phyloP scores from a whole-genome alignment of 2,329 filamentous ascomycete species.

The Ilyonectria mors-panacis region DNA sequence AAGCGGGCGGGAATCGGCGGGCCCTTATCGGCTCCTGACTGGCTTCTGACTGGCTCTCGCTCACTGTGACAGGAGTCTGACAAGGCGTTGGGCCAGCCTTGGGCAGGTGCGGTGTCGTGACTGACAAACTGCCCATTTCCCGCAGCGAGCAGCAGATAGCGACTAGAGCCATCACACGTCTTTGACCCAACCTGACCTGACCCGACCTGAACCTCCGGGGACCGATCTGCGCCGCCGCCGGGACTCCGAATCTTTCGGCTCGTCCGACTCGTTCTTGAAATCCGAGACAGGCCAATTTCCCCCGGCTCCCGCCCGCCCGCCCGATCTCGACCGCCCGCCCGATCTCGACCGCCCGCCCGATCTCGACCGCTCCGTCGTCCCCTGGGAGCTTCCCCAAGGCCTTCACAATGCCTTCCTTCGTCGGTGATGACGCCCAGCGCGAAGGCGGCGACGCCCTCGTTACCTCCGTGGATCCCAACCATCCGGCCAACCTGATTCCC shows the following conservation, averaged over 20 bases:
- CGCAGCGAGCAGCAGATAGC: conserved; percentile 19
- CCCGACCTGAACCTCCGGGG: conserved; percentile 6
- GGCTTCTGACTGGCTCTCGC: conserved; percentile 25
- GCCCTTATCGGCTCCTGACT: conserved; percentile 14
- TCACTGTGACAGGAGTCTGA: conserved; percentile 19
- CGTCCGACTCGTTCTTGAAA: conserved; percentile 25
- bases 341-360: conserved; percentile 5
- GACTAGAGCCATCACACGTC: conserved; percentile 25
- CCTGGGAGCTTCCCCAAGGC: conserved; percentile 6
- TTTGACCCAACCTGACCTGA: conserved; percentile 21
- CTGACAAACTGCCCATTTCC: conserved; percentile 37
- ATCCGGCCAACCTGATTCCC: conserved; percentile 96
- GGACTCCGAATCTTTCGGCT: conserved; percentile 33
- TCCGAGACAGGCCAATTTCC: conserved; percentile 28
- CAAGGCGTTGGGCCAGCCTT: conserved; percentile 10
- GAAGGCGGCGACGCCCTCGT: conserved; percentile 60
- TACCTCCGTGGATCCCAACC: conserved; percentile 78
- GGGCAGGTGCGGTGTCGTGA: conserved; percentile 35
- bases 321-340: conserved; percentile 4
- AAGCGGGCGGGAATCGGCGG: conserved; percentile 1
- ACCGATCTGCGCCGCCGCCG: conserved; percentile 20
- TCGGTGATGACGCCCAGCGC: conserved; percentile 37
- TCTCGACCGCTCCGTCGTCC: conserved; percentile 13
- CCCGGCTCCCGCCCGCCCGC: conserved; percentile 26
- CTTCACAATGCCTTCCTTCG: conserved; percentile 27